Percentiles rank a stretch among this genome's conserved stretches.
phyloP scores from a whole-genome alignment of 140 eudicot species.

The Anethum foeniculum region DNA sequence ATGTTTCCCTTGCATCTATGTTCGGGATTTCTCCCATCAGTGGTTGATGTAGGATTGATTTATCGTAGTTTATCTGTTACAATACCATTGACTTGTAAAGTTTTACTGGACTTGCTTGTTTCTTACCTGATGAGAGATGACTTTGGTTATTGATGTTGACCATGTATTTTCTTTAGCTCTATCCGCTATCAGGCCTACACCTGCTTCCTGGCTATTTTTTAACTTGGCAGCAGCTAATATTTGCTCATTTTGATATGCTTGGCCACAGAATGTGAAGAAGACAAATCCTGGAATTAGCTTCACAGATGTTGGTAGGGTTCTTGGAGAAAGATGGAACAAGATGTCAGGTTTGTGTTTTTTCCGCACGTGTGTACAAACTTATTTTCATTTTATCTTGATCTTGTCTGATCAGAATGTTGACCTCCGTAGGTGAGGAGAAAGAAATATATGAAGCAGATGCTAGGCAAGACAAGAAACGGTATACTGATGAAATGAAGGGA shows the following conservation, averaged over 20 bases:
- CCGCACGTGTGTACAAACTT: neutral
- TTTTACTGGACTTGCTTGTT: neutral
- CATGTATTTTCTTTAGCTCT: neutral
- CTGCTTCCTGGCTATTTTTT: neutral
- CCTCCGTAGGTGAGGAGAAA: conserved; percentile 63
- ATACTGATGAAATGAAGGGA: conserved; percentile 53
- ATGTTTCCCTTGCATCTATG: neutral
- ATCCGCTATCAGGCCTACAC: neutral
- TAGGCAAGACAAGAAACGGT: conserved; percentile 68
- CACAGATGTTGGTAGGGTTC: conserved; percentile 58
- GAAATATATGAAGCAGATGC: conserved; percentile 82
- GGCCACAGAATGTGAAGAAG: conserved; percentile 66
- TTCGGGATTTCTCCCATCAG: neutral
- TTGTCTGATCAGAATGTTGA: conserved; percentile 1
- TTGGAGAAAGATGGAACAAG: conserved; percentile 85
- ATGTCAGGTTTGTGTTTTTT: conserved; percentile 49
- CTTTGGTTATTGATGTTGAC: neutral
- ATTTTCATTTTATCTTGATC: neutral
- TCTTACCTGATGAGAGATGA: neutral
- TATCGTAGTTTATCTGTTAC: neutral
- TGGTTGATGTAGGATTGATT: neutral
- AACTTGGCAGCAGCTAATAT: neutral
- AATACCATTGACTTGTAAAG: neutral
- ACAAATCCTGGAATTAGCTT: conserved; percentile 63
- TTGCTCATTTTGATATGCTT: neutral